Evolutionary conservation across 257 asterid genomes (phyloP).

Genomic region (Przewalskia tangutica): DNA sequence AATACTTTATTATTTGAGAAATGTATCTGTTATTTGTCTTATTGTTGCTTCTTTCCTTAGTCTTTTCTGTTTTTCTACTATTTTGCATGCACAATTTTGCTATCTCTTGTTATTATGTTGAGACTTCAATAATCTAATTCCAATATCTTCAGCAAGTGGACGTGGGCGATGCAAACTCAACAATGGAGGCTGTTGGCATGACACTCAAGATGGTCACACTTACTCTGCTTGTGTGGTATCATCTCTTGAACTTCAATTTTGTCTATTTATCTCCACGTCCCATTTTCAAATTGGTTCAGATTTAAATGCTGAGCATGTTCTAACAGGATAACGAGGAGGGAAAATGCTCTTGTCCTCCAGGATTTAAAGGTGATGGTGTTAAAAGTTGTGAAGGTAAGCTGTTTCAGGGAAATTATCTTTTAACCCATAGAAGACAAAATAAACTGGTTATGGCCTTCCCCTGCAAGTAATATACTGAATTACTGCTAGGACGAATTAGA

Average conservation of each 20-base stretch:
- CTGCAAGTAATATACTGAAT: neutral
- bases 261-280: neutral
- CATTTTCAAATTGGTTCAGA: neutral
- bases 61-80: neutral
- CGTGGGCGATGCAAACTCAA: constrained; percentile 72
- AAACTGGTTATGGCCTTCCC: neutral
- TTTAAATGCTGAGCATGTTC: neutral
- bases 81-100: neutral
- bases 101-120: neutral
- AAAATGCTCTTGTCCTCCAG: constrained; percentile 74
- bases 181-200: constrained; percentile 95
- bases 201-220: constrained; percentile 39
- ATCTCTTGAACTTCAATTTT: neutral
- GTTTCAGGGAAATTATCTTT: neutral
- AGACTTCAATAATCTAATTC: neutral
- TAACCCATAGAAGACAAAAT: neutral
- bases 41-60: neutral
- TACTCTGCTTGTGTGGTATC: constrained; percentile 75
- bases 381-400: constrained; percentile 70
- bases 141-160: constrained; percentile 37
- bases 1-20: neutral
- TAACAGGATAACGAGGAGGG: constrained; percentile 60
- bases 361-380: constrained; percentile 76
- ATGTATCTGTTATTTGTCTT: neutral
- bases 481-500: neutral